Base-by-base conservation (phyloP, 106 monocot species). In the Acanthochlamys bracteata region DNA sequence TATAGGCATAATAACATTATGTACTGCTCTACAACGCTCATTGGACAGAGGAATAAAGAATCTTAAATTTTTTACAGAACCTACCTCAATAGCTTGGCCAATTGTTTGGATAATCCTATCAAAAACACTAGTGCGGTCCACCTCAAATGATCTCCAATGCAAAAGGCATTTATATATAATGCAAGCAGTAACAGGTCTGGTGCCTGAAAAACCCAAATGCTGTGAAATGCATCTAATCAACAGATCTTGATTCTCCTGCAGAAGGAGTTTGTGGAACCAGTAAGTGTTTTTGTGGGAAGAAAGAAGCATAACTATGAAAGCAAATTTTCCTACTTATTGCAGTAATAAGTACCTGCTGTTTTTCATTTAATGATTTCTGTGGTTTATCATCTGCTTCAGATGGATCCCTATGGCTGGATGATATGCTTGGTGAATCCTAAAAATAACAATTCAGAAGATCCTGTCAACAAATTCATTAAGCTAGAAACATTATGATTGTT, bases 71-170 rank as follows among this genome's bases (percentile, higher is more conserved):
- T 22, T 43, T 6, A 45, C 0, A 12, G 4, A 21, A 2, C 19
- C 66, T 69, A 98, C 98, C 91, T 98, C 98, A 85, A 98, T 92
- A 43, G 91, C 98, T 71, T 98, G 84, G 40, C 98, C 98, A 66
- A 98, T 88, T 69, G 91, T 92, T 77, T 98, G 98, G 66, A 98
- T 90, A 68, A 98, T 98, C 39, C 88, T 76, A 65, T 98, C 91
- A 73, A 98, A 98, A 65, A 98, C 88, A 73, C 91, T 98, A 24
- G 98, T 92, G 49, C 88, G 78, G 51, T 98, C 98, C 53, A 98
- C 98, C 85, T 98, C 98, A 77, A 91, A 98, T 74, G 98, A 98
- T 77, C 98, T 77, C 98, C 98, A 98, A 4, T 98, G 90, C 25
- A 98, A 80, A 83, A 98, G 98, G 67, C 91, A 98, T 73, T 92